These are phyloP conservation scores for Coleophoma cylindrospora DNA, from an alignment of 2,329 filamentous ascomycete species.

Conservation along the genomic window DNA sequence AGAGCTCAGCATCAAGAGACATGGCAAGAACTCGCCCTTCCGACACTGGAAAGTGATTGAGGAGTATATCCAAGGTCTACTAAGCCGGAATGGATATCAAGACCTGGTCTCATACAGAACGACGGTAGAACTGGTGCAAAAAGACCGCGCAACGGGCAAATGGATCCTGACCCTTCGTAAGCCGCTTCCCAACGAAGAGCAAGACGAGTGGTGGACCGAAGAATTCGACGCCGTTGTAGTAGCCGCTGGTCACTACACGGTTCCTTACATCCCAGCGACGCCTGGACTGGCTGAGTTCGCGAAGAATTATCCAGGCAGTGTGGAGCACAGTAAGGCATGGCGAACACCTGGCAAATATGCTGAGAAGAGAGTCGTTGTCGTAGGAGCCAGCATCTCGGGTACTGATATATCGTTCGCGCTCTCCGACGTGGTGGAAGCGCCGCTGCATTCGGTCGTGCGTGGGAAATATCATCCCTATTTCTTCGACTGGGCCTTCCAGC, in stretches of 20 bases:
- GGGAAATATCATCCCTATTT: constrained; percentile 49
- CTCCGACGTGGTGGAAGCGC: constrained; percentile 35
- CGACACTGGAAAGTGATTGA: constrained; percentile 54
- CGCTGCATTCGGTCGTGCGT: constrained; percentile 48
- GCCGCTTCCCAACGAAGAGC: constrained; percentile 27
- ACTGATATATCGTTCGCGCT: constrained; percentile 56
- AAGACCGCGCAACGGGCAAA: constrained; percentile 34
- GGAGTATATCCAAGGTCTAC: constrained; percentile 46
- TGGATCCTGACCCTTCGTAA: constrained; percentile 50
- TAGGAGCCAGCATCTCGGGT: constrained; percentile 61
- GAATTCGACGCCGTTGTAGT: constrained; percentile 62
- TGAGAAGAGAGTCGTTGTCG: constrained; percentile 49
- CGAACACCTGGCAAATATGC: constrained; percentile 54
- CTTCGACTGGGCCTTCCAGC: constrained; percentile 53
- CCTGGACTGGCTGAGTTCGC: constrained; percentile 54
- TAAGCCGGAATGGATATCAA: constrained; percentile 48
- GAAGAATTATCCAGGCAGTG: constrained; percentile 41
- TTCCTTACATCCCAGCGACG: constrained; percentile 58
- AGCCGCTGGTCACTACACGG: constrained; percentile 62
- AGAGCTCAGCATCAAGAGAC: constrained; percentile 35
- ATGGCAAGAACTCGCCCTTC: constrained; percentile 56
- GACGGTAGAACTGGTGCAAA: constrained; percentile 54
- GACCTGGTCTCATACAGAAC: constrained; percentile 50
- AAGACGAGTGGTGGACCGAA: constrained; percentile 59
- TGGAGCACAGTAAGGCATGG: constrained; percentile 71